Conservation (phyloP, 2,329 filamentous ascomycete species). For the Xylaria sp. region DNA sequence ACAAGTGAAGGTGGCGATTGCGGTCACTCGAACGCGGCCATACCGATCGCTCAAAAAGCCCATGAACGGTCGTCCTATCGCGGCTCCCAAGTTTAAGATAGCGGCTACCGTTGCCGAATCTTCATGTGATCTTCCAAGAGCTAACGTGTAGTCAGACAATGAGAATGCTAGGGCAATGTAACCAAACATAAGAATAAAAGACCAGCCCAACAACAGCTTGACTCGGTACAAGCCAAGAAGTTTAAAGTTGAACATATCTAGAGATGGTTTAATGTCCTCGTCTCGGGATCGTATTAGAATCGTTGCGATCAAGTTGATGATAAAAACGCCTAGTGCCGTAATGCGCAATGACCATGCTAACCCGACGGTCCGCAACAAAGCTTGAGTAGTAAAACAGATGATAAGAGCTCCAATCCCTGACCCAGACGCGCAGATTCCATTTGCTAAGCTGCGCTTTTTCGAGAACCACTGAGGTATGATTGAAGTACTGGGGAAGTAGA, state of each 20-base stretch:
- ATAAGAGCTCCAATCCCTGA: slow-evolving; percentile 18
- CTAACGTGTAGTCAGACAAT: slow-evolving; percentile 13
- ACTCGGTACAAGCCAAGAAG: not conserved
- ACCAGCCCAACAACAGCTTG: slow-evolving; percentile 13
- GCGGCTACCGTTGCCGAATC: slow-evolving; percentile 18
- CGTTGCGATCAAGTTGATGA: slow-evolving; percentile 13
- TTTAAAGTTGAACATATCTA: slow-evolving; percentile 9
- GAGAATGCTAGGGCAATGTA: slow-evolving; percentile 26
- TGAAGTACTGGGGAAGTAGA: slow-evolving; percentile 20
- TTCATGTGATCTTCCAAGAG: slow-evolving; percentile 15
- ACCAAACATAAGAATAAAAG: slow-evolving; percentile 24
- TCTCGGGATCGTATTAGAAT: slow-evolving; percentile 16
- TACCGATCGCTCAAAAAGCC: slow-evolving; percentile 11
- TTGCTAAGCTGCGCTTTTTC: slow-evolving; percentile 14
- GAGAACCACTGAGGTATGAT: slow-evolving; percentile 26
- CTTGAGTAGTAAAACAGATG: slow-evolving; percentile 10
- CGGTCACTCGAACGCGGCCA: slow-evolving; percentile 17
- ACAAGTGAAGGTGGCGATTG: slow-evolving; percentile 16
- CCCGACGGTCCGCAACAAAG: slow-evolving; percentile 2
- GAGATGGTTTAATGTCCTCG: slow-evolving; percentile 10
- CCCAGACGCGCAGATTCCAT: slow-evolving; percentile 22
- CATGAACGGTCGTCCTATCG: slow-evolving; percentile 18
- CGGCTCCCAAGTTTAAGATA: slow-evolving; percentile 13
- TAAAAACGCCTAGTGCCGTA: not conserved
- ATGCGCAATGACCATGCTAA: slow-evolving; percentile 21